Base-by-base conservation (phyloP, 2,329 filamentous ascomycete species). In the Fusarium sp. region DNA sequence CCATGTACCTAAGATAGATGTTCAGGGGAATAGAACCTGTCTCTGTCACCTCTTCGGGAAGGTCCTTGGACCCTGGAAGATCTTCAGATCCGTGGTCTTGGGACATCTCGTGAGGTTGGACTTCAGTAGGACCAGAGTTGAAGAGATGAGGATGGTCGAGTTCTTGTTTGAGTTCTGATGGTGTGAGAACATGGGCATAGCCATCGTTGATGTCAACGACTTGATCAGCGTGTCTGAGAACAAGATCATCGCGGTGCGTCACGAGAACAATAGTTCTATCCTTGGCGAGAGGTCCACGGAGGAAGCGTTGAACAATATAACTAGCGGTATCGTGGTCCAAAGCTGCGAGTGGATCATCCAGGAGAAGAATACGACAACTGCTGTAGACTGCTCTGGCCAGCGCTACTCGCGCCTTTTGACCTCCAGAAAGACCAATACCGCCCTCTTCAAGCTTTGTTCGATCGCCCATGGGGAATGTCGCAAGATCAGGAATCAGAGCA, bases 1-100 rank as follows among this genome's bases (percentile, higher is more conserved):
- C 91, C 79, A 97, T 89, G 69, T 97, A 97, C 66, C 89, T 88
- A 88, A 91, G 93, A 74, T 97, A 97, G 0, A 97, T 90, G 9
- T 84, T 84, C 13, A 88, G 80, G 71, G 94, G 87, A 2, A 97
- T 91, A 2, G 91, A 89, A 18, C 94, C 93, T 61, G 92, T 77
- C 33, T 78, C 76, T 0, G 73, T 67, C 0, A 75, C 68, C 23
- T 79, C 77, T 37, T 80, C 79, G 0, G 78, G 78, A 1, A 72
- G 70, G 0, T 77, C 74, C 4, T 71, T 75, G 14, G 71, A 27
- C 3, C 37, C 58, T 0, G 54, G 23, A 2, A 58, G 36, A 1
- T 73, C 71, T 4, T 73, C 74, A 1, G 74, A 63, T 9, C 77
- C 70, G 0, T 79, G 77, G 6, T 82, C 79, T 5, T 77, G 75